phyloP scores from a whole-genome alignment of 768 basidiomycete species.

The Leccinum variicolor region DNA sequence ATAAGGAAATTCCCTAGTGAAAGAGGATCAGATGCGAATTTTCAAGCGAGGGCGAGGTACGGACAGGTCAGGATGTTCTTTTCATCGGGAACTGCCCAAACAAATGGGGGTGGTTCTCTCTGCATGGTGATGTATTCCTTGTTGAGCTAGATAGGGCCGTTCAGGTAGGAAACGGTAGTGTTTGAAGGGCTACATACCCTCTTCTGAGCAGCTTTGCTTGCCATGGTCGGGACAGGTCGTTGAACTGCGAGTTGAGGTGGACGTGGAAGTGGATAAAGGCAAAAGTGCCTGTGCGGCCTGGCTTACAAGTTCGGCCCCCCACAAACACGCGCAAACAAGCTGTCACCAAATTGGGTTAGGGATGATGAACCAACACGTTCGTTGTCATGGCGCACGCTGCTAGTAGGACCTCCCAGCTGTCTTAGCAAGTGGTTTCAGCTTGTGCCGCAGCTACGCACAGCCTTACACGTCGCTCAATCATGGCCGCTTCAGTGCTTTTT shows the following conservation, averaged over 20 bases:
- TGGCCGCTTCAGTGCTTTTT: background rate
- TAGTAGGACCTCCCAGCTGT: background rate
- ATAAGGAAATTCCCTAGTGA: constrained; percentile 91
- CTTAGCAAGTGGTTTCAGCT: background rate
- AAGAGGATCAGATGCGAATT: constrained; percentile 8
- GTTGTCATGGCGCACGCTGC: constrained; percentile 11
- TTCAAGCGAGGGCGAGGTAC: constrained; percentile 30
- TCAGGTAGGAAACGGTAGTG: constrained; percentile 5
- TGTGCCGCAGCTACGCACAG: constrained; percentile 3
- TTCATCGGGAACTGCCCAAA: constrained; percentile 95
- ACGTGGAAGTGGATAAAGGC: constrained; percentile 22
- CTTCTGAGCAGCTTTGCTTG: constrained; percentile 83
- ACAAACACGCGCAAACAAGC: constrained; percentile 26
- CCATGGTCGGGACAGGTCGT: constrained; percentile 45
- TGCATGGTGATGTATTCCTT: constrained; percentile 95
- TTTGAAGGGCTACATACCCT: constrained; percentile 47
- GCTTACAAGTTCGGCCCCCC: constrained; percentile 20
- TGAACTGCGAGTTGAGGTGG: background rate
- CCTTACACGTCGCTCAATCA: background rate
- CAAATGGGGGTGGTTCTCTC: constrained; percentile 89
- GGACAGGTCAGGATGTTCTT: constrained; percentile 94
- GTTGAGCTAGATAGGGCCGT: constrained; percentile 47
- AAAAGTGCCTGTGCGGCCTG: constrained; percentile 22
- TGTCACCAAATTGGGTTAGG: constrained; percentile 16
- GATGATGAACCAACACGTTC: constrained; percentile 6